Base-by-base conservation (phyloP, 805 yeast species). In the Cephaloascus albidus region DNA sequence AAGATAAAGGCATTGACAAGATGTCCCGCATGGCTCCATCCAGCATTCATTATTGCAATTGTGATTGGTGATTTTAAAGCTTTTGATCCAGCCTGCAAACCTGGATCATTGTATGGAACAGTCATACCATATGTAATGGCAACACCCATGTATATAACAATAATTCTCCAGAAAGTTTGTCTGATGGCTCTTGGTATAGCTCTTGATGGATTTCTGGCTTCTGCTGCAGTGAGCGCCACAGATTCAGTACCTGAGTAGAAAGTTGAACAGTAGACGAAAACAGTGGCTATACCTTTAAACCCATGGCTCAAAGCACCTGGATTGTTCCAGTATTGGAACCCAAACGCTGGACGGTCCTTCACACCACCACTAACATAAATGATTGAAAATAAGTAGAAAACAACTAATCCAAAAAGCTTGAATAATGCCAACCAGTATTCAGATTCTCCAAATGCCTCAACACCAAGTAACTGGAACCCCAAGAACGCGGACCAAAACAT, bases 1-100 rank as follows among this genome's bases (percentile, higher is more conserved):
- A 80, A 59, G 44, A 82, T 72, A 49, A 83, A 72, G 0, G 86
- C 77, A 45, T 78, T 78, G 46, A 78, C 63, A 44, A 78, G 64
- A 49, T 80, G 73, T 6, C 72, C 63, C 8, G 71, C 64, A n/a
- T 57, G 60, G 28, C 58, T 51, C 75, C 76, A 70, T n/a, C 78
- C 77, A 4, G 77, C 76, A 40, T 65, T 59, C 26, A 61, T 60
- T 28, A 72, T 52, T 4, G 75, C 76, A 38, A 70, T 61, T 3
- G 72, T 65, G 60, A 69, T 61, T 43, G 77, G 77, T 3, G 74
- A 57, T 23, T 63, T 70, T 48, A 76, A 59, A 8, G 76, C 61
- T 37, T 48, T 61, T 31, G 55, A 55, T 3, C 58, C 53, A 10
- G 58, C 54, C 15, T 50, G 45, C 19, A 79, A 64, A 20, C 57